These are phyloP conservation scores for Aspergillus incahuasiensis DNA, from an alignment of 495 filamentous ascomycete species.

Conservation along the genomic window DNA sequence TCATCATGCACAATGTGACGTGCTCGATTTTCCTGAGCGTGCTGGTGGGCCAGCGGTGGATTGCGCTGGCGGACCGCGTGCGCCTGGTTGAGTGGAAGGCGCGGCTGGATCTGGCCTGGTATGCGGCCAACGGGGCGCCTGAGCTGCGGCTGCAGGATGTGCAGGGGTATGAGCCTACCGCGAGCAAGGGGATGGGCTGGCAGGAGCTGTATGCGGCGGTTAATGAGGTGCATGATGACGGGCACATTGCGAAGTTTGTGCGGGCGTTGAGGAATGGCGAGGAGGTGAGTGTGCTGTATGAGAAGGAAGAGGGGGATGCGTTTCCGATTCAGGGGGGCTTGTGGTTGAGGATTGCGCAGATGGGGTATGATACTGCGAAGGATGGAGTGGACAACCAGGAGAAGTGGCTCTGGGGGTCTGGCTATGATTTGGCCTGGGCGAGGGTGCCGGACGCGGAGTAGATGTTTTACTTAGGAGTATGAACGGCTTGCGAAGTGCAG, in stretches of 20 bases:
- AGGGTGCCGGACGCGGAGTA: too few relatives aligned
- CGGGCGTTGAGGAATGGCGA: conserved; percentile 61
- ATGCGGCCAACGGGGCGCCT: conserved; percentile 56
- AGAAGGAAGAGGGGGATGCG: conserved; percentile 34
- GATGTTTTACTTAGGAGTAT: too few relatives aligned
- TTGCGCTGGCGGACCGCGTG: conserved; percentile 51
- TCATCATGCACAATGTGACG: conserved; percentile 67
- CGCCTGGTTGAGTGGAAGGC: conserved; percentile 75
- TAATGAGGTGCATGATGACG: conserved; percentile 68
- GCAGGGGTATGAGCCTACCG: conserved; percentile 40
- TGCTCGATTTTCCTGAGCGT: conserved; percentile 57
- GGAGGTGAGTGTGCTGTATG: conserved; percentile 38
- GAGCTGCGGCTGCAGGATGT: conserved; percentile 53
- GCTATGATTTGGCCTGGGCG: too few relatives aligned
- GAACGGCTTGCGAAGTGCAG: too few relatives aligned
- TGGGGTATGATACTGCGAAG: too few relatives aligned
- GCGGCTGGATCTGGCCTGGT: conserved; percentile 62
- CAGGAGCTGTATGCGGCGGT: conserved; percentile 43
- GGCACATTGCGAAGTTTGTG: conserved; percentile 69
- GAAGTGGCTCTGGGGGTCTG: too few relatives aligned
- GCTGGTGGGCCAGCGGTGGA: too few relatives aligned
- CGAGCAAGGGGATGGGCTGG: conserved; percentile 54
- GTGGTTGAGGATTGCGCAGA: conserved; percentile 66
- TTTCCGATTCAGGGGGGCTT: conserved; percentile 57
- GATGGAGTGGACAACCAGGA: too few relatives aligned